These are phyloP conservation scores for Tarenaya hassleriana DNA, from an alignment of 345 rosid species.

Conservation along the genomic window DNA sequence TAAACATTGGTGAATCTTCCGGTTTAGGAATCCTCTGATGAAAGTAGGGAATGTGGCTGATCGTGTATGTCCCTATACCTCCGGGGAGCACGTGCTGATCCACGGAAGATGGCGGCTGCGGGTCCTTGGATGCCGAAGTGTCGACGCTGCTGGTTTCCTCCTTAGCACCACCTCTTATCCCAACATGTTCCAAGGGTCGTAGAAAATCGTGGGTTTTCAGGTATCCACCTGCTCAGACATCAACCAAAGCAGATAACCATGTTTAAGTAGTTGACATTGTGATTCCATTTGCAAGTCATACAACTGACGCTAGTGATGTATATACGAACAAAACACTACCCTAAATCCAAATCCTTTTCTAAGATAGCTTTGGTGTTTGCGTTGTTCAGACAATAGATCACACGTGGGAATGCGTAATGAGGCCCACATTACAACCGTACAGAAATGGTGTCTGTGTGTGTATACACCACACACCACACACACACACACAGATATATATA, in stretches of 20 bases:
- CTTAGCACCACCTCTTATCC: conserved; percentile 41
- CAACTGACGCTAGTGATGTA: no score
- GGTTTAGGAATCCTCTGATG: conserved; percentile 58
- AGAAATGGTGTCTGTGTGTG: no score
- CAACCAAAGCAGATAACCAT: neutral
- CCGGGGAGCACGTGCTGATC: conserved; percentile 68
- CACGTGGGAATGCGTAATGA: no score
- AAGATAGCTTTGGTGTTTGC: no score
- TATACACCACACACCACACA: no score
- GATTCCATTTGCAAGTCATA: no score
- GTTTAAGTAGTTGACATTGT: no score
- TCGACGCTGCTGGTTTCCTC: conserved; percentile 40
- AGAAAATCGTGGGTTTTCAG: conserved; percentile 84
- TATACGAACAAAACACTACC: neutral
- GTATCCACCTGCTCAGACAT: conserved; percentile 37
- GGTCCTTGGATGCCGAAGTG: conserved; percentile 41
- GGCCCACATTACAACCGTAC: no score
- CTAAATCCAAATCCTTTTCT: no score
- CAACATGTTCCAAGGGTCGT: conserved; percentile 51
- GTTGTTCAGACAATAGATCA: no score
- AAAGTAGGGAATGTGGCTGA: conserved; percentile 61
- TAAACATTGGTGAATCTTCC: conserved; percentile 41
- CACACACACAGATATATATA: no score
- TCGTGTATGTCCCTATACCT: conserved; percentile 87
- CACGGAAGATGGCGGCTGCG: conserved; percentile 43